Evolutionary conservation across 2,329 filamentous ascomycete genomes (phyloP).

Genomic region (Madurella fahalii): DNA sequence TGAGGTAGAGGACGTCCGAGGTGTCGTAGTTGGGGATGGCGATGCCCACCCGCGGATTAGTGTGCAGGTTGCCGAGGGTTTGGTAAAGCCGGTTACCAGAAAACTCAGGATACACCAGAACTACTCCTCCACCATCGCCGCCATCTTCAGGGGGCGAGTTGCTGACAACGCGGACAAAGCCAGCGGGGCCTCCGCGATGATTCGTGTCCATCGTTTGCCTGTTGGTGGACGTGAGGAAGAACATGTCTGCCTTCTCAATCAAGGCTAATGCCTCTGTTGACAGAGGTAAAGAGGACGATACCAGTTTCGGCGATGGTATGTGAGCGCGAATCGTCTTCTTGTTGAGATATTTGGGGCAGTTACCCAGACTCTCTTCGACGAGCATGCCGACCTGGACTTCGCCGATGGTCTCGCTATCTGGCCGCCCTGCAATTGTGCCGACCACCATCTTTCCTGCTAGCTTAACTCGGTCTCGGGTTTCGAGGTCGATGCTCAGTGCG

Average conservation of each 20-base stretch:
- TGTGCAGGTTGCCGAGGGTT: conserved; percentile 70
- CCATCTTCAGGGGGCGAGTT: conserved; percentile 34
- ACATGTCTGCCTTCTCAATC: conserved; percentile 62
- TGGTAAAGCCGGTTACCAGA: conserved; percentile 83
- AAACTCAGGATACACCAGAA: conserved; percentile 75
- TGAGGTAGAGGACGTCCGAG: conserved; percentile 70
- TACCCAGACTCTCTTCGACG: conserved; percentile 70
- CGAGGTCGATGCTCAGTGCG: conserved; percentile 61
- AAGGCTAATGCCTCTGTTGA: conserved; percentile 53
- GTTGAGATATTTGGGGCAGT: conserved; percentile 86
- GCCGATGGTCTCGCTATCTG: conserved; percentile 27
- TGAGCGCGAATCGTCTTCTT: conserved; percentile 60
- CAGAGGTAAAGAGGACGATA: conserved; percentile 40
- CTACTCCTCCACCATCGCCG: conserved; percentile 32
- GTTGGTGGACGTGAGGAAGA: conserved; percentile 71
- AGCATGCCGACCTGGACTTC: conserved; percentile 57
- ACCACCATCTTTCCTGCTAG: conserved; percentile 66
- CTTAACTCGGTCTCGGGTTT: conserved; percentile 68
- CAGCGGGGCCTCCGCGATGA: conserved; percentile 68
- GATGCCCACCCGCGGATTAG: conserved; percentile 64
- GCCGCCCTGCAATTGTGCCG: conserved; percentile 47
- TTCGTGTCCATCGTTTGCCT: conserved; percentile 77
- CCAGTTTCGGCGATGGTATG: conserved; percentile 45
- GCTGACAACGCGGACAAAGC: conserved; percentile 66
- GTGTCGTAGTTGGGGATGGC: conserved; percentile 70